These are phyloP conservation scores for Beauveria asiatica DNA, from an alignment of 2,329 filamentous ascomycete species.

Conservation along the genomic window DNA sequence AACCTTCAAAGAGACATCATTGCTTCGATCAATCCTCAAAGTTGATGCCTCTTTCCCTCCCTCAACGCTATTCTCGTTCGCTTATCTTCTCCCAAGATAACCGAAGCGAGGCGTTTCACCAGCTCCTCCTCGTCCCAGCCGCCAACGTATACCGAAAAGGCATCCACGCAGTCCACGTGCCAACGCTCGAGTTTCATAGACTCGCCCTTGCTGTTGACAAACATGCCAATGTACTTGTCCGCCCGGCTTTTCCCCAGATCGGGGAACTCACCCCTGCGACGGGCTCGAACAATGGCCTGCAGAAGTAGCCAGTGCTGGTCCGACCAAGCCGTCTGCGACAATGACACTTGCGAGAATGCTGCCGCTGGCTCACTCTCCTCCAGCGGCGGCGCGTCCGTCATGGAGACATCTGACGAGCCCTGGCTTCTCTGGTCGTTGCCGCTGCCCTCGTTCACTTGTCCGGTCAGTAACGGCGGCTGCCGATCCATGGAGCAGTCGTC, in stretches of 20 bases:
- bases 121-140: slow-evolving; percentile 42
- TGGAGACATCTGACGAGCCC: slow-evolving; percentile 18
- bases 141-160: slow-evolving; percentile 39
- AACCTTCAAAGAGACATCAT: not conserved
- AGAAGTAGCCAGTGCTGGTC: slow-evolving; percentile 45
- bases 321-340: slow-evolving; percentile 39
- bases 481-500: slow-evolving; percentile 10
- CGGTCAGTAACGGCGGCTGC: not conserved
- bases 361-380: not conserved
- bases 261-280: slow-evolving; percentile 27
- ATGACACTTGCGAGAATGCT: not conserved
- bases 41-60: slow-evolving; percentile 15
- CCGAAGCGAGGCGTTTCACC: slow-evolving; percentile 43
- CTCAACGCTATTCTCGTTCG: slow-evolving; percentile 16
- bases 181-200: slow-evolving; percentile 42
- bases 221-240: slow-evolving; percentile 37
- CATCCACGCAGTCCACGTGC: slow-evolving; percentile 51
- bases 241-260: slow-evolving; percentile 22
- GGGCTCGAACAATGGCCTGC: slow-evolving; percentile 42
- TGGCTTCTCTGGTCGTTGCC: slow-evolving; percentile 27
- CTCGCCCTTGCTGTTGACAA: slow-evolving; percentile 37
- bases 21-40: not conserved
- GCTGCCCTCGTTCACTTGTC: slow-evolving; percentile 11
- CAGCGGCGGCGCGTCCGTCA: slow-evolving; percentile 21
- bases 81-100: slow-evolving; percentile 42